These are phyloP conservation scores for Jacaranda copaia DNA, from an alignment of 257 asterid genomes.

Conservation along the genomic window DNA sequence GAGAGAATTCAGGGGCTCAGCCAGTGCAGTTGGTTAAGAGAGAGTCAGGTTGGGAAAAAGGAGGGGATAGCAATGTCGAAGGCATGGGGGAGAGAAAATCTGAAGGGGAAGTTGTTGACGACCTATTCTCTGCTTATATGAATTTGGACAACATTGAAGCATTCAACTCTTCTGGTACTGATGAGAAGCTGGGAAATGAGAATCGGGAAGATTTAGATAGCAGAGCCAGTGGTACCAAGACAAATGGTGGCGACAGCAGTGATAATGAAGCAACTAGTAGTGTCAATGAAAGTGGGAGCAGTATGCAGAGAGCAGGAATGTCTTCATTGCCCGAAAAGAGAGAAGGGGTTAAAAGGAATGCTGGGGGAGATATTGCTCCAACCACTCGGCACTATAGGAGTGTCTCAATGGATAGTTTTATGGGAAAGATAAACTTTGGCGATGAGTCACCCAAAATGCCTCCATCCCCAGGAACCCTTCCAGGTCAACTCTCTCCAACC, in stretches of 20 bases:
- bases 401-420: conserved; percentile 88
- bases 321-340: conserved; percentile 53
- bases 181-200: conserved; percentile 75
- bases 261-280: conserved; percentile 69
- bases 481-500: conserved; percentile 62
- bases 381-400: conserved; percentile 86
- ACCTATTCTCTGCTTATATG: conserved; percentile 62
- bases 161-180: conserved; percentile 68
- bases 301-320: conserved; percentile 45
- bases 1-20: conserved; percentile 57
- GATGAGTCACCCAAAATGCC: conserved; percentile 81
- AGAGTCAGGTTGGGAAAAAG: conserved; percentile 71
- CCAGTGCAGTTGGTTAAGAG: conserved; percentile 72
- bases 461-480: conserved; percentile 69
- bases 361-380: conserved; percentile 78
- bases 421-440: conserved; percentile 70
- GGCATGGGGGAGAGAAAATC: conserved; percentile 69
- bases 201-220: conserved; percentile 83
- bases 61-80: conserved; percentile 64
- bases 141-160: conserved; percentile 69
- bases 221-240: conserved; percentile 72
- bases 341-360: conserved; percentile 77
- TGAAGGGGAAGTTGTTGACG: conserved; percentile 67
- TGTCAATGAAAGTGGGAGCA: conserved; percentile 65
- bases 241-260: conserved; percentile 67